These are phyloP conservation scores for Paraphoma sp. DNA, from an alignment of 2,329 filamentous ascomycete genomes.

Conservation along the genomic window DNA sequence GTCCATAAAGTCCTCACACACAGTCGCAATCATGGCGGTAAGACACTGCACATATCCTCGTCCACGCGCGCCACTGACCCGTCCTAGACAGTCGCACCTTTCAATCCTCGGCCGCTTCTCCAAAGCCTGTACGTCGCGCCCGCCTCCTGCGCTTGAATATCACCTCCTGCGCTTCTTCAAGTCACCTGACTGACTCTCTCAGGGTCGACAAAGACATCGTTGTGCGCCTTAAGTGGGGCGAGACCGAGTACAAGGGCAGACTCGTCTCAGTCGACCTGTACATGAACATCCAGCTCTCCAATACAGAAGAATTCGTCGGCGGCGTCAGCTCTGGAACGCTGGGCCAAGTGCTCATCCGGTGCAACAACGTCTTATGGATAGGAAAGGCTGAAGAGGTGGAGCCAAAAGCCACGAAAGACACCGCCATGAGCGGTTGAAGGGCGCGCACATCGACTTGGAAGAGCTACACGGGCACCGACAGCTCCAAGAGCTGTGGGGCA, in stretches of 20 bases:
- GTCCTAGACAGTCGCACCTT: conserved; percentile 68
- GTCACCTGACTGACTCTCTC: not conserved
- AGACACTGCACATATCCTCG: not conserved
- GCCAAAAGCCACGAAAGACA: conserved; percentile 51
- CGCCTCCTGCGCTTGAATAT: too few relatives aligned
- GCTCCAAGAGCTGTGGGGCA: not conserved
- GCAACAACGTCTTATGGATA: conserved; percentile 98
- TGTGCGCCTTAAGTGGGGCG: conserved; percentile 95
- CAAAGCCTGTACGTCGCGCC: conserved; percentile 76
- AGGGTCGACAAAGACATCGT: conserved; percentile 90
- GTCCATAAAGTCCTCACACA: not conserved
- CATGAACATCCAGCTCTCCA: conserved; percentile 96
- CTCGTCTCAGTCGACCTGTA: conserved; percentile 95
- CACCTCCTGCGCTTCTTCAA: not conserved
- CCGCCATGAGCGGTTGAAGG: conserved; percentile 49
- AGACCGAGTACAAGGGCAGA: conserved; percentile 95
- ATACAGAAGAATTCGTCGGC: conserved; percentile 90
- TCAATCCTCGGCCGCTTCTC: conserved; percentile 97
- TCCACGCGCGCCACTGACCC: conserved; percentile 20
- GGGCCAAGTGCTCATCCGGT: conserved; percentile 93
- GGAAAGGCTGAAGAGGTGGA: conserved; percentile 59
- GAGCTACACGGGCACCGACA: not conserved
- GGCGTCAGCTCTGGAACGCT: conserved; percentile 83
- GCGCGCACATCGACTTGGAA: not conserved
- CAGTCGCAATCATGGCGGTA: conserved; percentile 49